phyloP scores from a whole-genome alignment of 768 basidiomycete species.

The Rhodotorula paludigena region DNA sequence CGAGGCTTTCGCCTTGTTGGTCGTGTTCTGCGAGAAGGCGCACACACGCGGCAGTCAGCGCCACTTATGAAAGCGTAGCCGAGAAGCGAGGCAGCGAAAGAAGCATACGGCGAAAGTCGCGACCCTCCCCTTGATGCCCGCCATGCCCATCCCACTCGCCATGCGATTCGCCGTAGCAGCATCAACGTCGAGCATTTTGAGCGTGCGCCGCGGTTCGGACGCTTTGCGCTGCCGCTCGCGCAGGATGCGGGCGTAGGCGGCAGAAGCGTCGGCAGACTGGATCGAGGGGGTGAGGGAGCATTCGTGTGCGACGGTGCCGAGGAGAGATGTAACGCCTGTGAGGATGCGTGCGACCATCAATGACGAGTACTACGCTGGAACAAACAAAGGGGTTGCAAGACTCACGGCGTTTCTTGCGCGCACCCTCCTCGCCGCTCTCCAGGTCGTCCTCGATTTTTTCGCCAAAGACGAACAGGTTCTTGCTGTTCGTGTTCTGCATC shows the following conservation, averaged over 20 bases:
- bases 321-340: conserved; percentile 32
- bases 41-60: not conserved
- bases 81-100: not conserved
- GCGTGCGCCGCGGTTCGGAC: conserved; percentile 40
- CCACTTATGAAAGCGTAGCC: too few relatives aligned
- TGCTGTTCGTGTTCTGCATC: conserved; percentile 69
- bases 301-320: conserved; percentile 41
- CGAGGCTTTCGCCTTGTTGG: not conserved
- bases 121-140: conserved; percentile 32
- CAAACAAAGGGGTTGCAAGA: too few relatives aligned
- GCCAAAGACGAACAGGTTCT: conserved; percentile 79
- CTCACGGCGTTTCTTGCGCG: conserved; percentile 27
- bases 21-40: conserved; percentile 11
- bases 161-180: conserved; percentile 37
- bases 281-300: conserved; percentile 40
- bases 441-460: conserved; percentile 66
- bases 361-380: not conserved
- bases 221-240: conserved; percentile 41
- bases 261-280: conserved; percentile 15
- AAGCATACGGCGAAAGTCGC: conserved; percentile 36
- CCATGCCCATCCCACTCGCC: conserved; percentile 34
- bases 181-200: conserved; percentile 39
- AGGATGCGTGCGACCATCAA: fast-evolving
- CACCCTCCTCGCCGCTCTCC: conserved; percentile 53
- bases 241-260: conserved; percentile 41